These are phyloP conservation scores for Penicillium brevicompactum DNA, from an alignment of 2,329 filamentous ascomycete genomes.

Conservation along the genomic window DNA sequence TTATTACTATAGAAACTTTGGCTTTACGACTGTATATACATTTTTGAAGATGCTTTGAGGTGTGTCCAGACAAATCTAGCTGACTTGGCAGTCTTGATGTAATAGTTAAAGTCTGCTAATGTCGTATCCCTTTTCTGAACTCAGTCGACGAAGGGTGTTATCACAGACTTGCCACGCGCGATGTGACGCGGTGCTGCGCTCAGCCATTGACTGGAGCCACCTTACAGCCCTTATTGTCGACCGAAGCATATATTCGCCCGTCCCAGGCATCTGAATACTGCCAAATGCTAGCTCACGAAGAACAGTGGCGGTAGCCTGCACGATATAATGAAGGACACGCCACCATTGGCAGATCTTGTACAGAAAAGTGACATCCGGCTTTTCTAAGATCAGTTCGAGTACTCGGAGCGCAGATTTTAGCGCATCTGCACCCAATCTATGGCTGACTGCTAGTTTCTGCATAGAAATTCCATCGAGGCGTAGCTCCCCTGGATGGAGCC, in stretches of 20 bases:
- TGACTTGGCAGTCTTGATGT: too few relatives aligned
- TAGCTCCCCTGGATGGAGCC: conserved; percentile 47
- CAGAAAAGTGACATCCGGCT: conserved; percentile 43
- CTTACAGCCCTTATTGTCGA: conserved; percentile 44
- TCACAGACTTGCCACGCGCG: conserved; percentile 48
- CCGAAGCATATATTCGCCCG: conserved; percentile 37
- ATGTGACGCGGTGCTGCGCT: conserved; percentile 40
- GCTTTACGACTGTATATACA: too few relatives aligned
- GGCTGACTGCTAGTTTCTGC: conserved; percentile 35
- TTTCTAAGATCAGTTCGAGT: conserved; percentile 45
- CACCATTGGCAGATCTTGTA: conserved; percentile 48
- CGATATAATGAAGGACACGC: conserved; percentile 49
- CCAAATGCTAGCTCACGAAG: conserved; percentile 50
- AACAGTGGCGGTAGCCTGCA: conserved; percentile 48
- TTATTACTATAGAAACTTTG: too few relatives aligned
- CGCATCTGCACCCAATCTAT: conserved; percentile 41
- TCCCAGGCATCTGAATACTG: conserved; percentile 45
- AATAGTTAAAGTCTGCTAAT: too few relatives aligned
- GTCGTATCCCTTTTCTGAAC: too few relatives aligned
- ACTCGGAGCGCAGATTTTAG: conserved; percentile 43
- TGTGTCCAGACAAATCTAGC: too few relatives aligned
- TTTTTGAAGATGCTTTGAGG: too few relatives aligned
- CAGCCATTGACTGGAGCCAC: conserved; percentile 47
- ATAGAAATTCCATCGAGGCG: conserved; percentile 24
- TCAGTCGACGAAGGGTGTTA: conserved; percentile 28